phyloP scores from a whole-genome alignment of 2,329 filamentous ascomycete genomes.

The Ophiostoma sp. region DNA sequence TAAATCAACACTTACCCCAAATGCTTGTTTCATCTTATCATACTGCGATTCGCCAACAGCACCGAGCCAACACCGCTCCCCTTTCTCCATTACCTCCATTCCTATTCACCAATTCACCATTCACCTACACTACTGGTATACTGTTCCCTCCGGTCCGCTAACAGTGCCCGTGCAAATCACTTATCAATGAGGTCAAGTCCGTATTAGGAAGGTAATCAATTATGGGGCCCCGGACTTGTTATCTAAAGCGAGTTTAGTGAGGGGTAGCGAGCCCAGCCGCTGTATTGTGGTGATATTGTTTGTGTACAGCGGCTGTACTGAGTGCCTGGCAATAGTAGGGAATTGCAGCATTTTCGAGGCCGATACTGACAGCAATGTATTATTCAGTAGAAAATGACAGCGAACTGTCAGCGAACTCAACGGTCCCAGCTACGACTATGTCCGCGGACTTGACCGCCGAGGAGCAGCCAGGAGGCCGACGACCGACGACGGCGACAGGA shows the following conservation, averaged over 20 bases:
- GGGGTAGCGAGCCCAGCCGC: constrained; percentile 1
- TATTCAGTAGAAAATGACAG: background rate
- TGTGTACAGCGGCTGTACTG: background rate
- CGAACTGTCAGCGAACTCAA: background rate
- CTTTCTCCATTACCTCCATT: background rate
- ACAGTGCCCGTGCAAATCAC: background rate
- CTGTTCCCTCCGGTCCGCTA: background rate
- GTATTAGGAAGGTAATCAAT: constrained; percentile 13
- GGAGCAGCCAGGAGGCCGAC: background rate
- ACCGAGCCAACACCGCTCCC: background rate
- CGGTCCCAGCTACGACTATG: background rate
- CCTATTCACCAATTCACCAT: background rate
- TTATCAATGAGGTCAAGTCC: constrained; percentile 6
- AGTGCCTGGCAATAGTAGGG: background rate
- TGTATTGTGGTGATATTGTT: background rate
- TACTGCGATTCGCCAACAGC: background rate
- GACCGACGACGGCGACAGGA: background rate
- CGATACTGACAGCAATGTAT: background rate
- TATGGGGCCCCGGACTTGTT: constrained; percentile 10
- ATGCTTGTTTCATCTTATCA: background rate
- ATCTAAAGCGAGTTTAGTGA: constrained; percentile 5
- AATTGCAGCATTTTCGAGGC: background rate
- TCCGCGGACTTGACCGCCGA: constrained; percentile 5
- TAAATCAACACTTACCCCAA: background rate
- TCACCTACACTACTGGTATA: background rate